Conservation (phyloP, 495 filamentous ascomycete species). For the Aspergillus nanangensis region DNA sequence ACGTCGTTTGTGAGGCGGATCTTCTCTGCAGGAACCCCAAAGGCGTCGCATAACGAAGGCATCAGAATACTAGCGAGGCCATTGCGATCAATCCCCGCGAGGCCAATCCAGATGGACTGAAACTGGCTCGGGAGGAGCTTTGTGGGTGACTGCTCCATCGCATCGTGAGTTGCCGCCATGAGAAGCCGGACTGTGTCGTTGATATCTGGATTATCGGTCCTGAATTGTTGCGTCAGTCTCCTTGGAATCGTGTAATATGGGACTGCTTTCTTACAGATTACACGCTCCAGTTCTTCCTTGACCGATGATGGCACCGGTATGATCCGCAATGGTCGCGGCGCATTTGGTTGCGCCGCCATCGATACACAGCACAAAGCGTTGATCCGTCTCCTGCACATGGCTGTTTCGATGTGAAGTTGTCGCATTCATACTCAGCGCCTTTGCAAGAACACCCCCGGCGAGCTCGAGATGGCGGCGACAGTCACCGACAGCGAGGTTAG, state of each 20-base stretch:
- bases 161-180: neutral
- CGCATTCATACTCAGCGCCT: constrained; percentile 12
- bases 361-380: constrained; percentile 26
- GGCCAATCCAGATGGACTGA: constrained; percentile 21
- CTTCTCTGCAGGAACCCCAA: constrained; percentile 9
- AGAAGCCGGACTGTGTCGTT: neutral
- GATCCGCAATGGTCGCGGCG: constrained; percentile 22
- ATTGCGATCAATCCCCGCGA: constrained; percentile 25
- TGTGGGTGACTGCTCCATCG: neutral
- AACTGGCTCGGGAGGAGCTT: constrained; percentile 6
- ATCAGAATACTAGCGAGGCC: constrained; percentile 11
- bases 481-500: constrained; percentile 15
- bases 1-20: constrained; percentile 28
- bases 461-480: constrained; percentile 13
- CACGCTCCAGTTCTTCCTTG: constrained; percentile 29
- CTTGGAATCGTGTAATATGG: no score
- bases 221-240: no score
- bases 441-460: constrained; percentile 24
- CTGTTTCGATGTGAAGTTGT: neutral
- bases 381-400: neutral
- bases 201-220: constrained; percentile 11
- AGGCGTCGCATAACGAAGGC: constrained; percentile 14
- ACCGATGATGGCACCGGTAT: constrained; percentile 5
- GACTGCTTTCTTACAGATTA: constrained; percentile 31
- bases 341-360: constrained; percentile 37